These are phyloP conservation scores for Eleusine indica DNA, from an alignment of 176 grass and related monocot species.

Conservation along the genomic window DNA sequence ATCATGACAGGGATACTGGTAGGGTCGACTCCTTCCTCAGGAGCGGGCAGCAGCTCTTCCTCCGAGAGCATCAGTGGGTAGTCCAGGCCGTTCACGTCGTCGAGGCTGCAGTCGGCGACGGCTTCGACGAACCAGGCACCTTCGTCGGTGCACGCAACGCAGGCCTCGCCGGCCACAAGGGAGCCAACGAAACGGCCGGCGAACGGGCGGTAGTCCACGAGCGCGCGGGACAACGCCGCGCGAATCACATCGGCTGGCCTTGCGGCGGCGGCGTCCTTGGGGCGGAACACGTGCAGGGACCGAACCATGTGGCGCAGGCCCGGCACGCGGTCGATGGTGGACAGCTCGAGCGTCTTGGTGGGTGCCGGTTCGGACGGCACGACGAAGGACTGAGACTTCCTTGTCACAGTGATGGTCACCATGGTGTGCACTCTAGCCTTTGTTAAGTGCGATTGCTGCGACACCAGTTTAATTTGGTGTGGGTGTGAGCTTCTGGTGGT, in stretches of 20 bases:
- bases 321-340: conserved; percentile 63
- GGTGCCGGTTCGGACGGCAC: conserved; percentile 16
- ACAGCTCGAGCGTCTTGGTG: conserved; percentile 38
- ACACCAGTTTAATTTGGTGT: not conserved
- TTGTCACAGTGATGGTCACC: conserved; percentile 25
- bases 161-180: conserved; percentile 28
- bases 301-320: conserved; percentile 61
- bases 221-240: conserved; percentile 51
- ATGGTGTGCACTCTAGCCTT: not conserved
- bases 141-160: conserved; percentile 57
- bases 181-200: conserved; percentile 67
- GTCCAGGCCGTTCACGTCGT: conserved; percentile 70
- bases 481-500: not conserved
- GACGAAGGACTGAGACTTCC: conserved; percentile 47
- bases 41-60: conserved; percentile 60
- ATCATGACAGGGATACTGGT: conserved; percentile 63
- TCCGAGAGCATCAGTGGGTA: conserved; percentile 55
- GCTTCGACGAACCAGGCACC: conserved; percentile 76
- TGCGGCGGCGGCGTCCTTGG: not conserved
- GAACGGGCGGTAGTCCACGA: conserved; percentile 62
- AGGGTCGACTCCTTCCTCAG: conserved; percentile 40
- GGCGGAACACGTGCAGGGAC: conserved; percentile 67
- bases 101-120: conserved; percentile 49
- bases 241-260: conserved; percentile 53
- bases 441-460: not conserved